A percentile compares a stretch with the other conserved stretches of the same genome.
Conservation (phyloP, 176 grass and related monocot genomes). For the Chloris gayana region DNA sequence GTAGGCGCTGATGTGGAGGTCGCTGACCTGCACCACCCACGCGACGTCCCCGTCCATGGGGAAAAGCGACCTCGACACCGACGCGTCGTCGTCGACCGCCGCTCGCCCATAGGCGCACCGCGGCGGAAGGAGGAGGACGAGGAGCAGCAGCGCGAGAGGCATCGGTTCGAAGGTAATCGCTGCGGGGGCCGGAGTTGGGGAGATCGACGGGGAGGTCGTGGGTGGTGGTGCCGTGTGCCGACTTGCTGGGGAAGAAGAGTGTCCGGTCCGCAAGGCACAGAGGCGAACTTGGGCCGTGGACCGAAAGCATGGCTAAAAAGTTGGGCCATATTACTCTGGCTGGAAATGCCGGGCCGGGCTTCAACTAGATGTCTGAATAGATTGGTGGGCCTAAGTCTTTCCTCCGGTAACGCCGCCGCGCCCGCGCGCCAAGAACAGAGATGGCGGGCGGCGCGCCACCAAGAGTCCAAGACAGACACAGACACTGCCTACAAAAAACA, state of each 20-base stretch:
- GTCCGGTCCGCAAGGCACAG: conserved; percentile 13
- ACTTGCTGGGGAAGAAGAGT: conserved; percentile 21
- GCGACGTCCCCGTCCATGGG: conserved; percentile 73
- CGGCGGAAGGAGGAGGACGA: conserved; percentile 8
- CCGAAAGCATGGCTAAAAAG: background rate
- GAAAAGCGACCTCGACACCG: conserved; percentile 64
- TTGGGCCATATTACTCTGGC: background rate
- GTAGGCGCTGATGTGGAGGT: conserved; percentile 82
- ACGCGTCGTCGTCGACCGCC: conserved; percentile 27
- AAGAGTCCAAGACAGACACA: no score
- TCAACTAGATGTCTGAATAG: no score
- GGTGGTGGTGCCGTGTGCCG: background rate
- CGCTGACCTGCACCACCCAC: conserved; percentile 84
- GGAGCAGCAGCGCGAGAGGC: background rate
- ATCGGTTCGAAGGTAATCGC: background rate
- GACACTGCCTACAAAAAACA: no score
- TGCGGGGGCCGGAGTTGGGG: background rate
- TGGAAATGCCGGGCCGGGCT: no score
- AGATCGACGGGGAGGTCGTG: no score
- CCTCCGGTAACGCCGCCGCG: no score
- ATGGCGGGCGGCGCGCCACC: no score
- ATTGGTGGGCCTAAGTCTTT: no score
- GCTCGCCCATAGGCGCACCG: conserved; percentile 4
- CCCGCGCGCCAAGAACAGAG: no score
- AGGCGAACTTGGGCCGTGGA: background rate